A percentile compares a stretch with the other conserved stretches of the same genome.
phyloP scores from a whole-genome alignment of 2,329 filamentous ascomycete species.

The Lomentospora prolificans region DNA sequence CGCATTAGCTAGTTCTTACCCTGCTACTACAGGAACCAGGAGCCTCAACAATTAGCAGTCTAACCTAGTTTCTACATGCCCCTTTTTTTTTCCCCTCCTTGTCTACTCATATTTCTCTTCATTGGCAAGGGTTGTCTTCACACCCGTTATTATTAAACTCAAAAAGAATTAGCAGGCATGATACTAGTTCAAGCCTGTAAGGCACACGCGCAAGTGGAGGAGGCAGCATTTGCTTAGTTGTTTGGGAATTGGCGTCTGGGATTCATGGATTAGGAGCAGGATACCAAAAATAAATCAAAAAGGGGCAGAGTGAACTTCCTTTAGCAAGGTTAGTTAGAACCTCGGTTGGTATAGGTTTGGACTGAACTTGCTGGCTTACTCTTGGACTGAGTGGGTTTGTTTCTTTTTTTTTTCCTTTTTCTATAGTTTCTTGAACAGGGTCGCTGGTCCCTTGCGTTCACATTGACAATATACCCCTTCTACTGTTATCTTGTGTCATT shows the following conservation, averaged over 20 bases:
- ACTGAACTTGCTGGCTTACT: not conserved
- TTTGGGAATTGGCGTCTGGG: not conserved
- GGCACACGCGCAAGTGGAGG: too few species aligned
- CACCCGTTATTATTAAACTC: too few species aligned
- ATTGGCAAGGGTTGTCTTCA: too few species aligned
- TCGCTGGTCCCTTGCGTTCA: too few species aligned
- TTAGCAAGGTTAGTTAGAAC: too few species aligned
- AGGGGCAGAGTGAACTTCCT: not conserved
- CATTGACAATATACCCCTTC: not conserved
- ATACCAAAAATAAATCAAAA: not conserved
- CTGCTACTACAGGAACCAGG: constrained; percentile 48
- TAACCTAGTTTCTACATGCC: constrained; percentile 18
- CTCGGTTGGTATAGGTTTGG: not conserved
- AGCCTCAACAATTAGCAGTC: constrained; percentile 45
- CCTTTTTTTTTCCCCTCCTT: not conserved
- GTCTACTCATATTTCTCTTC: too few species aligned
- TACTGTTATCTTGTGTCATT: not conserved
- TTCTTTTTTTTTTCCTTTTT: constrained; percentile 14
- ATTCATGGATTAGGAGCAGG: not conserved
- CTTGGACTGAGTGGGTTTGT: constrained; percentile 2
- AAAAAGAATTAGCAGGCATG: too few species aligned
- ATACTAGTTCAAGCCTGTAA: too few species aligned
- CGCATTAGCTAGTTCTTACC: constrained; percentile 40
- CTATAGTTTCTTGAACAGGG: too few species aligned
- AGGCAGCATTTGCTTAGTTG: too few species aligned